These are phyloP conservation scores for Colletotrichum brevisporum DNA, from an alignment of 2,329 filamentous ascomycete genomes.

Conservation along the genomic window DNA sequence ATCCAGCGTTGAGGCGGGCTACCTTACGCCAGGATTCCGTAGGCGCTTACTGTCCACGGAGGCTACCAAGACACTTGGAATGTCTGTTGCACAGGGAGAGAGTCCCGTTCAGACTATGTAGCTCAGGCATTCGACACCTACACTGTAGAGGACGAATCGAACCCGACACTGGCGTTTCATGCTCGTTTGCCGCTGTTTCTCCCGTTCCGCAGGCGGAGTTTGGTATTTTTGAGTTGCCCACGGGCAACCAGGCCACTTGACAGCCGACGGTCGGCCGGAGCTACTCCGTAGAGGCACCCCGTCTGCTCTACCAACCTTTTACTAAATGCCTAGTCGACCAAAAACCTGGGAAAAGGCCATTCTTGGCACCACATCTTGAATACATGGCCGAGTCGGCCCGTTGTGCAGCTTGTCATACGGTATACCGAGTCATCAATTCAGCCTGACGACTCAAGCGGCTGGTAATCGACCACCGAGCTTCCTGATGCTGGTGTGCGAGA, in stretches of 20 bases:
- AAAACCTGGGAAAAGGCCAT: neutral
- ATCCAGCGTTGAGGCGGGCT: neutral
- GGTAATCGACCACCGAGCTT: neutral
- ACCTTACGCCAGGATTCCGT: too few species aligned
- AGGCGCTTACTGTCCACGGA: too few species aligned
- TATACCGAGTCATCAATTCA: neutral
- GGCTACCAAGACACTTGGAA: too few species aligned
- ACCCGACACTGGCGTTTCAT: slow-evolving; percentile 17
- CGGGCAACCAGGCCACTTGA: slow-evolving; percentile 3
- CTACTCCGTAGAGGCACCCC: neutral
- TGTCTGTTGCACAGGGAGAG: too few species aligned
- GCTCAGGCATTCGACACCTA: too few species aligned
- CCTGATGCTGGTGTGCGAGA: neutral
- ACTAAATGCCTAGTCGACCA: neutral
- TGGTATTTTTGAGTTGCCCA: neutral
- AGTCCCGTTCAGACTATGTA: too few species aligned
- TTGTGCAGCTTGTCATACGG: neutral
- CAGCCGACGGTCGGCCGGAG: neutral
- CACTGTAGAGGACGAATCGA: slow-evolving; percentile 5
- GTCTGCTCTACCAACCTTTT: neutral
- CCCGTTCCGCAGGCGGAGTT: neutral
- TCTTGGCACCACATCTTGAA: neutral
- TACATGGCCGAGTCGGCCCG: slow-evolving; percentile 9
- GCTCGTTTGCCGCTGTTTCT: neutral
- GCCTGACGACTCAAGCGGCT: slow-evolving; percentile 1